Base-by-base conservation (phyloP, 257 asterid genomes). In the Solanum arcanum region DNA sequence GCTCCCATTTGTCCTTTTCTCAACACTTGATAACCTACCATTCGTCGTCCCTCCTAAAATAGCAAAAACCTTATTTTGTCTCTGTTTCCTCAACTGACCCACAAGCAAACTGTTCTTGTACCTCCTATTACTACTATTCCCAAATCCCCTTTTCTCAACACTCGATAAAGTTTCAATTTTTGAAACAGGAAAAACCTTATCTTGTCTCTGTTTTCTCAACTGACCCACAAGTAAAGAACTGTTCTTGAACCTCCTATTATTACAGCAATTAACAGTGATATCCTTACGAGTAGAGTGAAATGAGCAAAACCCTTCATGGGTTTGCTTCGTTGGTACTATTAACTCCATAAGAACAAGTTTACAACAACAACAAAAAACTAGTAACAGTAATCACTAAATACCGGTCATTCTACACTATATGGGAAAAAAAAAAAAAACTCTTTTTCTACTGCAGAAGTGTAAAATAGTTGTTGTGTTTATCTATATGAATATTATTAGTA, bases 301-400 rank as follows among this genome's bases (percentile, higher is more conserved):
- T 12, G 91, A 91, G 89, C 88, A 90, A 88, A 93, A 85, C 82
- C 90, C 87, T n/a, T 91, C 94, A 83, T 74, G 93, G 90, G 89
- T 89, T 83, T 92, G 94, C 86, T 88, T 92, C 52, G 91, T 60
- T 27, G 96, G 94, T 68, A 91, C 90, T 86, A 86, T 90, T 87
- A 92, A 74, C 56, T 92, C 98, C 99, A 96, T 95, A 13, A 80
- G 1, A 80, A 80, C 23, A 47, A 27, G 27, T 47, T 47, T 27
- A 29, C 14, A 10, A 47, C 66, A 80, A 80, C 21, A 66, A 66
- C 5, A 66, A 66, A 42, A 25, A 76, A 12, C 37, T 42, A 76
- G 60, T 3, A 44, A 25, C 10, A 77, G 83, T 76, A 41, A 7
- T 13, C 83, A 41, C 83, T 41, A 44, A 25, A 78, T 12, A 29